Conservation (phyloP, 192 early-diverging fungal genomes). For the Jimgerdemannia lactiflua region DNA sequence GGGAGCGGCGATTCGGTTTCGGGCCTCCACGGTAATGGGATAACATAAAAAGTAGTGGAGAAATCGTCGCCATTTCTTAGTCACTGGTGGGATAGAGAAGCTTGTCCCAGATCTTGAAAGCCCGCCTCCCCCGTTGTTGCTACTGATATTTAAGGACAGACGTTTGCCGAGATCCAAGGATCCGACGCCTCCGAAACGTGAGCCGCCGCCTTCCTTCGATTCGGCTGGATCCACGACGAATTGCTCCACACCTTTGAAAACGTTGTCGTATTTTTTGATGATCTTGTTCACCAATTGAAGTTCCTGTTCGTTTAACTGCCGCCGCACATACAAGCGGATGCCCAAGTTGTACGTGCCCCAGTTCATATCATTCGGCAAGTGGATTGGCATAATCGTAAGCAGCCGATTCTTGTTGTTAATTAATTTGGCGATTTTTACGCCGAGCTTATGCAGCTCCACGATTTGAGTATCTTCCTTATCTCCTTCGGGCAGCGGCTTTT, state of each 20-base stretch:
- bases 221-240: neutral
- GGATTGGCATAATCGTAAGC: neutral
- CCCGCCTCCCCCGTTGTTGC: neutral
- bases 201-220: neutral
- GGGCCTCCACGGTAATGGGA: too few species aligned
- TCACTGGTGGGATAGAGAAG: neutral
- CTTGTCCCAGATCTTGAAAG: neutral
- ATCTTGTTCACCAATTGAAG: neutral
- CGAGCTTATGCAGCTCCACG: neutral
- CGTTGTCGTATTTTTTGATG: neutral
- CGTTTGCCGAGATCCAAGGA: neutral
- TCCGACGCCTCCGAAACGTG: neutral
- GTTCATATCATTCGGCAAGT: neutral
- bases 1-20: too few species aligned
- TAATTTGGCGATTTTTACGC: neutral
- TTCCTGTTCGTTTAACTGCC: neutral
- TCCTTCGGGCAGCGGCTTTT: neutral
- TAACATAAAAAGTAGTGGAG: neutral
- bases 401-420: neutral
- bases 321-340: neutral
- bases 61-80: neutral
- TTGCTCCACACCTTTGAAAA: neutral
- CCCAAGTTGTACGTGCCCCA: neutral
- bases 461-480: neutral
- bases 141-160: neutral